Evolutionary conservation across 306 rosid genomes (phyloP).

Genomic region (Casuarina glauca): DNA sequence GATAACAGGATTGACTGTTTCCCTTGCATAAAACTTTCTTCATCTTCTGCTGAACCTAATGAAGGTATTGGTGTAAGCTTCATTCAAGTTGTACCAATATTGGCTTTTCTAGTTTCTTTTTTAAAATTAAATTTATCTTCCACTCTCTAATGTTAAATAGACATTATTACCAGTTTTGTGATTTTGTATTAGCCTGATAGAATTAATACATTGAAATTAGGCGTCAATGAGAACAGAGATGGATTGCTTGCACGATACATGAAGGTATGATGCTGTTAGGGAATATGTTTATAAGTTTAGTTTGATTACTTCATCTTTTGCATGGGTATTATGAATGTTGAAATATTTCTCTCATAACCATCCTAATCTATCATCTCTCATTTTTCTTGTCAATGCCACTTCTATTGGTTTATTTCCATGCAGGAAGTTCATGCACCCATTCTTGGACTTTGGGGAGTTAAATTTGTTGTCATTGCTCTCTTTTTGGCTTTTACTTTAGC

Average conservation of each 20-base stretch:
- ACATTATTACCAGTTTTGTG: constrained; percentile 2
- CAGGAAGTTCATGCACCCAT: constrained; percentile 89
- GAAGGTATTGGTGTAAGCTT: constrained; percentile 51
- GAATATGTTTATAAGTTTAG: constrained; percentile 14
- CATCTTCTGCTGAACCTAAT: constrained; percentile 46
- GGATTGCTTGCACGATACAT: constrained; percentile 80
- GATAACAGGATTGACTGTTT: constrained; percentile 85
- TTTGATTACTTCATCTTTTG: constrained; percentile 17
- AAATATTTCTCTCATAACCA: constrained; percentile 10
- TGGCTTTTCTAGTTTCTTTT: neutral
- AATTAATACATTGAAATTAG: constrained; percentile 39
- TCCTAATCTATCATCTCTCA: constrained; percentile 16
- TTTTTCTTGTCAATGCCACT: constrained; percentile 27
- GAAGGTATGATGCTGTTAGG: constrained; percentile 56
- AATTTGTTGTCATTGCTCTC: constrained; percentile 62
- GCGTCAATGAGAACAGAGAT: constrained; percentile 50
- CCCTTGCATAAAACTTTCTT: constrained; percentile 74
- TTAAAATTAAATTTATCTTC: constrained; percentile 15
- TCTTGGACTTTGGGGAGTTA: constrained; percentile 86
- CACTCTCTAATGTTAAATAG: constrained; percentile 9
- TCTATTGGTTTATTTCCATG: constrained; percentile 28
- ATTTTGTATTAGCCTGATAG: constrained; percentile 35
- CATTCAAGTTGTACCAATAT: constrained; percentile 17
- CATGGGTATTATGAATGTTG: constrained; percentile 4
- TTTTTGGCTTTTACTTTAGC: constrained; percentile 77